Evolutionary conservation across 129 eudicot genomes (phyloP), one percentile per base, ranked within the genome.

Genomic region (Flaveria trinervia): DNA sequence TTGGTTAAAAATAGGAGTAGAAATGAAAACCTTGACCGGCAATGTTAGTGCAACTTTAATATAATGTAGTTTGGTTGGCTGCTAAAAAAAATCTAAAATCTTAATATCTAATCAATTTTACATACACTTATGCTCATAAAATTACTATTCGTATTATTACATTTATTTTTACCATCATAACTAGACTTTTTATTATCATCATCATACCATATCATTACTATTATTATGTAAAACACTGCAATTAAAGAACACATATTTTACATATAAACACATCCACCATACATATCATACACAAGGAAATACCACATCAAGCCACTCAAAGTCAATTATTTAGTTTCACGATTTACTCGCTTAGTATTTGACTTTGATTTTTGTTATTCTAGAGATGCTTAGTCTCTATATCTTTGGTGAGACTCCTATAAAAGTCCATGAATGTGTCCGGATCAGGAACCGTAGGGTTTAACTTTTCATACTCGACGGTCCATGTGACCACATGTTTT

Each of bases 391-490:
- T 72, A 51, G 80, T 22, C 26, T 76, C 80, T 0, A 76, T 76
- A 62, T 76, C 73, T 65, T 76, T 76, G 52, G 80, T 76, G 70
- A 65, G 41, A 43, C 41, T 76, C 51, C 16, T 65, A 44, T 65
- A 76, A 39, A 76, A 76, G 16, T 76, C 80, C 73, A 65, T 12
- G 55, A 65, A 49, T 9, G 80, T 49, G 66, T 77, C 80, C 39
- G 80, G 80, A 41, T 77, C 82, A 36, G 80, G 73, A 20, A 77
- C 80, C 15, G 67, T 7, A 36, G 74, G 74, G 36, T 3, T 49
- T n/a, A 48, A n/a, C 45, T 78, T 79, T 70, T 79, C 82, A 49
- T 79, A 79, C 54, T 79, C 77, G 48, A 79, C 56, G 1, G 77
- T 79, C 82, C 82, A 79, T 39, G 77, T 79, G 15, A 79, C 82